Percentiles rank a stretch among this genome's conserved stretches.
Conservation (phyloP, 2,329 filamentous ascomycete species). For the Coniochaeta hoffmannii region DNA sequence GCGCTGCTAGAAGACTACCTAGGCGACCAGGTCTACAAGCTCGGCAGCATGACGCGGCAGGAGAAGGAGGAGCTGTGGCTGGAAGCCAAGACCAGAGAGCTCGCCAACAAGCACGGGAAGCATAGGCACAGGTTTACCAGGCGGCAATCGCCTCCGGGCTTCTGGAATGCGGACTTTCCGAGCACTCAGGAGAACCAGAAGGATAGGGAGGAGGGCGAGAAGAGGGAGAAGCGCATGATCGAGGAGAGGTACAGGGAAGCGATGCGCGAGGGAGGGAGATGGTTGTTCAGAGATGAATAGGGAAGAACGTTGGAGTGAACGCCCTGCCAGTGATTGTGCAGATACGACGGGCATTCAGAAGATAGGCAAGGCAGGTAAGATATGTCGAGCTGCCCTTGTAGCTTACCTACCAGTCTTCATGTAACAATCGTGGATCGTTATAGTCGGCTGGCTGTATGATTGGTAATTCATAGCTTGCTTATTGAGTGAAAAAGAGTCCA, state of each 20-base stretch:
- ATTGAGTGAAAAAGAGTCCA: neutral
- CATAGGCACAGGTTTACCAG: constrained; percentile 71
- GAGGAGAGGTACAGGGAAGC: constrained; percentile 75
- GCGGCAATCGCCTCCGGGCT: constrained; percentile 70
- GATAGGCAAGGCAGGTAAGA: no score
- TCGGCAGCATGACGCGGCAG: constrained; percentile 48
- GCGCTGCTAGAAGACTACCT: constrained; percentile 48
- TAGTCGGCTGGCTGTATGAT: no score
- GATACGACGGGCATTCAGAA: neutral
- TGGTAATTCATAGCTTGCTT: neutral
- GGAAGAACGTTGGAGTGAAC: neutral
- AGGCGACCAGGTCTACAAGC: constrained; percentile 50
- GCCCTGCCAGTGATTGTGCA: neutral
- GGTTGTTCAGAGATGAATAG: constrained; percentile 76
- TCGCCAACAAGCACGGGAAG: constrained; percentile 69
- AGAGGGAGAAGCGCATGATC: constrained; percentile 56
- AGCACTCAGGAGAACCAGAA: constrained; percentile 70
- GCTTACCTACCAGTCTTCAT: no score
- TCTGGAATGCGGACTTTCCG: constrained; percentile 87
- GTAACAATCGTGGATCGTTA: no score
- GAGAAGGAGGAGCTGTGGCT: constrained; percentile 61
- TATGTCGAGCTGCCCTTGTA: neutral
- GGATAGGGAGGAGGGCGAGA: constrained; percentile 58
- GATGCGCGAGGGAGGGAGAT: constrained; percentile 66
- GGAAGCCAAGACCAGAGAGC: constrained; percentile 65